phyloP scores from a whole-genome alignment of 2,329 filamentous ascomycete genomes.

The Talaromyces sp. region DNA sequence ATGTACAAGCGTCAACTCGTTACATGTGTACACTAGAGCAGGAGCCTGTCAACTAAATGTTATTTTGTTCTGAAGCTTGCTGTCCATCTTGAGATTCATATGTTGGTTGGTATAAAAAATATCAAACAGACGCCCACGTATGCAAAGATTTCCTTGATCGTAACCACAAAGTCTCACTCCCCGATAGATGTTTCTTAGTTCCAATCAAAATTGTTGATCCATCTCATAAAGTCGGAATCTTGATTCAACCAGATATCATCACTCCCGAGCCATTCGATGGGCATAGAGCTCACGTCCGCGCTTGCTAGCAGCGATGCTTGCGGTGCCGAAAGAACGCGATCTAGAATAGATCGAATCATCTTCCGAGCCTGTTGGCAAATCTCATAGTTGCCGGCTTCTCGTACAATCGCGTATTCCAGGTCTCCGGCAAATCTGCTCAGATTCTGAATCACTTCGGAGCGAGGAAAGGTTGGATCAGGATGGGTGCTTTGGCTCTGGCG shows the following conservation, averaged over 20 bases:
- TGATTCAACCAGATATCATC: slow-evolving; percentile 15
- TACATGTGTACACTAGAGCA: not conserved
- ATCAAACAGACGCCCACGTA: not conserved
- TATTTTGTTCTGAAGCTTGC: too few species aligned
- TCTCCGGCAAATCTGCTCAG: slow-evolving; percentile 27
- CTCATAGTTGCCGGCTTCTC: slow-evolving; percentile 25
- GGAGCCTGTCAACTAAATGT: not conserved
- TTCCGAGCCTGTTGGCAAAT: slow-evolving; percentile 25
- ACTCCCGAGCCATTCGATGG: slow-evolving; percentile 15
- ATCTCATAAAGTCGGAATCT: slow-evolving; percentile 15
- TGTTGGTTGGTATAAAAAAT: too few species aligned
- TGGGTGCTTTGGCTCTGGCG: slow-evolving; percentile 20
- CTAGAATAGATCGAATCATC: slow-evolving; percentile 24
- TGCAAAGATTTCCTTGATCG: not conserved
- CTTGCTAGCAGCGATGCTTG: not conserved
- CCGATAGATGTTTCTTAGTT: slow-evolving; percentile 2
- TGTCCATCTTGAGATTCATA: too few species aligned
- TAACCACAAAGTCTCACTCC: not conserved
- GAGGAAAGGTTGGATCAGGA: slow-evolving; percentile 20
- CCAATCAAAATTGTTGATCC: slow-evolving; percentile 17
- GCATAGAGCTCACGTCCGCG: slow-evolving; percentile 1
- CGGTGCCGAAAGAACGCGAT: slow-evolving; percentile 19
- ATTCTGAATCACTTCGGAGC: slow-evolving; percentile 29
- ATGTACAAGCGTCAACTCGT: not conserved
- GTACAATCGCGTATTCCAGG: slow-evolving; percentile 22